Evolutionary conservation across 1,284 basidiomycete species (phyloP), one percentile per base, ranked within the genome.

Genomic region (Papiliotrema nemorosa): DNA sequence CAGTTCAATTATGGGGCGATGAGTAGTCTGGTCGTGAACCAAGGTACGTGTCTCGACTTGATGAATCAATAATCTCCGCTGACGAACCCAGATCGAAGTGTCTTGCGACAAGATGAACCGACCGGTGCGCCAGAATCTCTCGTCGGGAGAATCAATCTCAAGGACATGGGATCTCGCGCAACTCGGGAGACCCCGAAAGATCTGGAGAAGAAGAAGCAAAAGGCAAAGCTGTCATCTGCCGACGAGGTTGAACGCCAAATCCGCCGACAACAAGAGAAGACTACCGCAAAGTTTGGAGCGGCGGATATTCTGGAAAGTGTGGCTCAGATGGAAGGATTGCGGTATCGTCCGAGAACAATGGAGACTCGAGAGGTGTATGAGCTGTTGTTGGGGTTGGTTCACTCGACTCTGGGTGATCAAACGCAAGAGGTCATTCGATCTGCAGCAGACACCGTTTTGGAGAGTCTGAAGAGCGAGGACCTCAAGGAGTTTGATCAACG

Each of bases 401-500:
- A 96, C 69, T 80, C 81, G 12, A 78, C 83, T 3, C 81, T 98
- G 10, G 94, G 94, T 1, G 96, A 97, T 76, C 92, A 96, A 70
- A 89, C 92, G 0, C 90, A 92, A 67, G 94, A 97, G 58, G 86
- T 98, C 60, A 85, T 99, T 45, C 86, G 94, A 22, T 91, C 88
- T 57, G 96, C 96, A 4, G 87, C 96, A 16, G 94, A 98, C 73
- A 83, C 84, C 1, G 86, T 93, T 1, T 78, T 99, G 44, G 91
- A 96, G 76, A 82, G 84, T 3, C 81, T 98, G 64, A 98, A 97
- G 77, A 87, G 85, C 65, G 91, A 96, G 58, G 78, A 81, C 55
- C 73, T 93, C 77, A 96, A 93, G 76, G 94, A 98, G 73, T 90
- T 97, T 65, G 96, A 98, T 80, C 94, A 94, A 81, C 96, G 97